Conservation (phyloP, 176 grass and related monocot species). For the Avena eriantha region DNA sequence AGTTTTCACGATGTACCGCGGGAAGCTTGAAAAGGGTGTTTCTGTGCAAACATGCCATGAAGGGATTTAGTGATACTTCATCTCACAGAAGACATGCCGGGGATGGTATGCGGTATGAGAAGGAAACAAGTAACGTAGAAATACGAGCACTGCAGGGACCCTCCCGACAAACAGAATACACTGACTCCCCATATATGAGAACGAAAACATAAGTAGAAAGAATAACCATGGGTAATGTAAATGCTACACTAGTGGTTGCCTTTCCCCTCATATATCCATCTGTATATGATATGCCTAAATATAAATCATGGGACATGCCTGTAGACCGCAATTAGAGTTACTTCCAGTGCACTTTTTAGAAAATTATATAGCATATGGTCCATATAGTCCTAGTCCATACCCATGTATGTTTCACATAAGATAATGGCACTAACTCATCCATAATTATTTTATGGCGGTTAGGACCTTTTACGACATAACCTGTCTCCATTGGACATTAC, state of each 20-base stretch:
- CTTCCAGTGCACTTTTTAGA: neutral
- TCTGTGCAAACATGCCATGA: neutral
- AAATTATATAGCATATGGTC: slow-evolving; percentile 36
- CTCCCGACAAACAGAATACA: no score
- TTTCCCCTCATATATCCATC: neutral
- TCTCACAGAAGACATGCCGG: no score
- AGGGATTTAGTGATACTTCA: neutral
- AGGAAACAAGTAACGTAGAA: neutral
- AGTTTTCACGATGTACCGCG: neutral
- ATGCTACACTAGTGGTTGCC: no score
- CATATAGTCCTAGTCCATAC: neutral
- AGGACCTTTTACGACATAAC: slow-evolving; percentile 35
- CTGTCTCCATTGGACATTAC: slow-evolving; percentile 1
- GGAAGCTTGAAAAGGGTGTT: neutral
- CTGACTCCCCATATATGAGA: no score
- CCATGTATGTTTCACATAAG: slow-evolving; percentile 17
- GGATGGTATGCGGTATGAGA: no score
- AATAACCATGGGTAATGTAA: no score
- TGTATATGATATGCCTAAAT: no score
- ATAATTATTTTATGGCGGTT: slow-evolving; percentile 20
- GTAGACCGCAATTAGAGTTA: neutral
- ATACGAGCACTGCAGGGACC: neutral
- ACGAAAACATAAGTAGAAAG: no score
- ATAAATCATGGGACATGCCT: no score
- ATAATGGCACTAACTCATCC: slow-evolving; percentile 16